Base-by-base conservation (phyloP, 1,284 basidiomycete species). In the Phellopilus nigrolimitatus region DNA sequence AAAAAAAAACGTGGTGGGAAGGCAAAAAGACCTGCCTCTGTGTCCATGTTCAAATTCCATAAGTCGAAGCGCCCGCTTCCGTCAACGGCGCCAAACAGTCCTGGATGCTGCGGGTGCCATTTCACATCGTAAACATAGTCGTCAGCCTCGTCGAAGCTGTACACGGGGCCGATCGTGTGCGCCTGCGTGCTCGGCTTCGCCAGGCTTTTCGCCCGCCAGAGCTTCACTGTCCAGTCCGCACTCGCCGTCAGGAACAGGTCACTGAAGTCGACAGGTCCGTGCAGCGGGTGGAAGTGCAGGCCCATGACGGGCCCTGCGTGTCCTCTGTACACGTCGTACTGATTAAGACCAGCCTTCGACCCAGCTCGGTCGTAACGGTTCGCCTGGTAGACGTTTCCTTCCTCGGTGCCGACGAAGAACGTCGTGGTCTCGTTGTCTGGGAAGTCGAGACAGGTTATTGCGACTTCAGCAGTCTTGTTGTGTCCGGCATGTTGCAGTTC, bases 61-160 rank as follows among this genome's bases (percentile, higher is more conserved):
- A 99, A 62, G 64, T 98, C 93, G 67, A 99, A 94, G 63, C 87
- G 88, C 28, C 95, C 97, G 1, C 88, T 87, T 0, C 94, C 97
- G 66, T 99, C 95, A 1, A 93, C 97, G 3, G 83, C 84, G 12
- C 89, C 95, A 66, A 99, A 99, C 38, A 97, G 56, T 0, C 94
- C 92, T 3, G 97, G 97, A 66, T 99, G 95, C 22, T 81, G 74
- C 1, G 95, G 93, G 66, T 98, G 95, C 97, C 97, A 99, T 64
- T 86, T 88, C 44, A 94, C 94, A 68, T 98, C 95, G 69, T 97
- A 98, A n/a, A 99, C 92, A 65, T 98, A 98, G 66, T 99, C 95
- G 65, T 93, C 91, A 9, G 91, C 87, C 67, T 97, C 95, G 60
- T 99, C 95, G 61, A 97, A 97, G 38, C 89, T 91, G 66, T 94